Base-by-base conservation (phyloP, 371 early-diverging fungal species). In the Batrachochytrium dendrobatidis region DNA sequence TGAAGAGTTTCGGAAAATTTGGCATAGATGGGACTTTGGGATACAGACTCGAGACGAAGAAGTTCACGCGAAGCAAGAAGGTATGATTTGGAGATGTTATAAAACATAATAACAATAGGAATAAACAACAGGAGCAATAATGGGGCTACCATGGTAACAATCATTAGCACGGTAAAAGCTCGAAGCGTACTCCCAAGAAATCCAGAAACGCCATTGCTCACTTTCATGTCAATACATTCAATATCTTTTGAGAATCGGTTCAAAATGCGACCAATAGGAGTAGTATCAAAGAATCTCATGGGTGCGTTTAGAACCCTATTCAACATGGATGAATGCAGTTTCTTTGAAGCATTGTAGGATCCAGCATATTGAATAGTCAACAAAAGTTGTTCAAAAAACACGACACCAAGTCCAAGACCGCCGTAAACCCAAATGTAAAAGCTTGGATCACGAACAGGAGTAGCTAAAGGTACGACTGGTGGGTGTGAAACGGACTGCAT, bases 231-330 rank as follows among this genome's bases (percentile, higher is more conserved):
- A 20, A 73, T 44, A 10, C 48, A 45, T 35, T 63, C 59, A 26
- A 72, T 49, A 58, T 73, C 76, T 34, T 64, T 77, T 66, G 53
- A 79, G 61, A 92, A 90, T 24, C 93, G 77, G 62, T 85, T 87
- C n/a, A n/a, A n/a, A n/a, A 95, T 87, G n/a, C 90, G 83, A 33
- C 88, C 90, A 17, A 88, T 61, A 4, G 92, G 86, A 0, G 91
- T 92, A 25, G 74, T 77, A 50, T 92, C 91, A 63, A 92, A 91
- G 74, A 92, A 91, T n/a, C 84, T 75, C n/a, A 90, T 34, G 26
- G 77, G 76, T 6, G 73, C 58, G 24, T 34, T 25, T 43, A 69
- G 20, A 18, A 74, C 33, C 35, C 51, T 31, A 1, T 26, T 12
- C 34, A 65, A 34, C 34, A 68, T 20, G 34, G 15, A 15, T 34